Percentiles rank a stretch among this genome's conserved stretches.
phyloP scores from a whole-genome alignment of 2,329 filamentous ascomycete genomes.

The Chaetomiaceae sp. region DNA sequence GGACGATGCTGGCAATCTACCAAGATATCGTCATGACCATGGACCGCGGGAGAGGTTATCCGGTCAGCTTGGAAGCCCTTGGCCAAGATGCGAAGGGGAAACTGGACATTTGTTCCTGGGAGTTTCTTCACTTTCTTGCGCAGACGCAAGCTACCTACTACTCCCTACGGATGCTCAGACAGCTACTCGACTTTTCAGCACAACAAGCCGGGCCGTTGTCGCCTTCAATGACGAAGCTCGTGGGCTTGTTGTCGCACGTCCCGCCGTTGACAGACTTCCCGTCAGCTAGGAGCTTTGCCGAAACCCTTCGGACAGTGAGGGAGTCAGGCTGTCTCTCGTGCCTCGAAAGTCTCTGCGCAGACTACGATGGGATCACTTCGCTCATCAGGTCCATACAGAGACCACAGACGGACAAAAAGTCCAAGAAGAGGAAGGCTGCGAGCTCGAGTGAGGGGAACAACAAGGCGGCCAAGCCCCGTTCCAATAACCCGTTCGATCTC shows the following conservation, averaged over 20 bases:
- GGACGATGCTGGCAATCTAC: slow-evolving; percentile 35
- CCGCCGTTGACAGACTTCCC: slow-evolving; percentile 20
- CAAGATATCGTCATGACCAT: slow-evolving; percentile 34
- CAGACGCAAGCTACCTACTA: slow-evolving; percentile 58
- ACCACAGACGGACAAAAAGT: slow-evolving; percentile 9
- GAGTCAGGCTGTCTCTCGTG: slow-evolving; percentile 14
- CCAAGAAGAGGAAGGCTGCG: slow-evolving; percentile 17
- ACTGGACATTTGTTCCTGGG: slow-evolving; percentile 44
- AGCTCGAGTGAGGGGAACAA: not conserved
- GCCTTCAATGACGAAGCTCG: not conserved
- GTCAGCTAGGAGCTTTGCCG: slow-evolving; percentile 12
- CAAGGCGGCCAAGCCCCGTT: slow-evolving; percentile 1
- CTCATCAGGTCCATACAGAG: slow-evolving; percentile 10
- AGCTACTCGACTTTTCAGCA: slow-evolving; percentile 40
- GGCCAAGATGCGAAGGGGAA: slow-evolving; percentile 28
- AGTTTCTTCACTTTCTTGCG: slow-evolving; percentile 55
- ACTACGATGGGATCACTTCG: slow-evolving; percentile 12
- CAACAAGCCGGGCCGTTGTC: not conserved
- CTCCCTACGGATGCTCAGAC: slow-evolving; percentile 53
- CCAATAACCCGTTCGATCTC: slow-evolving; percentile 20
- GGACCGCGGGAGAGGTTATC: slow-evolving; percentile 28
- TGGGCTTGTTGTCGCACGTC: slow-evolving; percentile 4
- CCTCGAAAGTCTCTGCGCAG: slow-evolving; percentile 13
- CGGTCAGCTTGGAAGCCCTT: slow-evolving; percentile 31
- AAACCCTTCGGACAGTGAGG: slow-evolving; percentile 13